Evolutionary conservation across 208 protist genomes (phyloP).

Genomic region (Lotmaria passim): DNA sequence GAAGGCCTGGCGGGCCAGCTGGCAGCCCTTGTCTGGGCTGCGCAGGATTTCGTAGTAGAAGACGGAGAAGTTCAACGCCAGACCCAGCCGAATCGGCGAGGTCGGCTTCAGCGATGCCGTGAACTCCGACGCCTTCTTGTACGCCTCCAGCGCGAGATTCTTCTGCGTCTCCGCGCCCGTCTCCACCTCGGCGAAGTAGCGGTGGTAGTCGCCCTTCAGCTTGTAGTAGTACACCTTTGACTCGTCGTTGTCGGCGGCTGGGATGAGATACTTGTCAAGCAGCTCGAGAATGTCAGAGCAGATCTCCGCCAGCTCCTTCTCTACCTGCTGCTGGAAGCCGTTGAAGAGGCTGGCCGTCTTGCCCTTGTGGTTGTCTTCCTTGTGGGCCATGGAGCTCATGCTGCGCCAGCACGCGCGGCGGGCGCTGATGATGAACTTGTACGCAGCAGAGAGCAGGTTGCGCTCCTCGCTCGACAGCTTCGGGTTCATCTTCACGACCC

Average conservation of each 20-base stretch:
- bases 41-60: constrained; percentile 99
- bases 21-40: constrained; percentile 95
- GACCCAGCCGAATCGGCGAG: constrained; percentile 98
- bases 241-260: constrained; percentile 80
- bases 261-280: constrained; percentile 96
- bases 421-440: constrained; percentile 99
- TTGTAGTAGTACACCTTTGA: constrained; percentile 95
- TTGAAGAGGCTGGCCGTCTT: constrained; percentile 93
- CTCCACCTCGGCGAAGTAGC: constrained; percentile 97
- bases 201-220: constrained; percentile 96
- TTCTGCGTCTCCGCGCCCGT: constrained; percentile 82
- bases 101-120: constrained; percentile 87
- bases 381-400: constrained; percentile 97
- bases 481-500: constrained; percentile 93
- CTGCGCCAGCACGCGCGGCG: constrained; percentile 99
- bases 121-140: constrained; percentile 88
- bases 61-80: constrained; percentile 99
- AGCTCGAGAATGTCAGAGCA: constrained; percentile 97
- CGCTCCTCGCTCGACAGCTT: constrained; percentile 99
- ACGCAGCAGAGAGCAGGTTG: constrained; percentile 99
- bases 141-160: constrained; percentile 90
- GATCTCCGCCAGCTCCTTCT: constrained; percentile 97
- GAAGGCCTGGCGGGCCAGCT: constrained; percentile 97
- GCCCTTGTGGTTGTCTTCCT: constrained; percentile 92
- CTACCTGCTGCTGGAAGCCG: constrained; percentile 96